Percentiles rank a stretch among this genome's conserved stretches.
These are phyloP conservation scores for Eleusine indica DNA, from an alignment of 176 grass and related monocot genomes.

Conservation along the genomic window DNA sequence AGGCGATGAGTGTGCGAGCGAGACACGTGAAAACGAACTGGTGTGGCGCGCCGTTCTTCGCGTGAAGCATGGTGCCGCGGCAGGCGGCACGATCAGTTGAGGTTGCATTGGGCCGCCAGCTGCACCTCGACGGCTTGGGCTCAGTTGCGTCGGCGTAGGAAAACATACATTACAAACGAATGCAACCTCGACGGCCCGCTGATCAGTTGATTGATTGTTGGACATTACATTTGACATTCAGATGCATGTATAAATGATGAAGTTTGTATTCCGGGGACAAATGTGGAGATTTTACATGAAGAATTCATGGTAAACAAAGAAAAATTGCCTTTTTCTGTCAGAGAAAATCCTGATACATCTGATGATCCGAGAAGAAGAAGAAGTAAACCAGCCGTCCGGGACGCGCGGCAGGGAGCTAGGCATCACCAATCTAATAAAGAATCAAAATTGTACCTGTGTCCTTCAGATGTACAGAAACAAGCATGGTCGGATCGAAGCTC, in stretches of 20 bases:
- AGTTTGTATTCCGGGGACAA: neutral
- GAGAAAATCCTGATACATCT: slow-evolving; percentile 39
- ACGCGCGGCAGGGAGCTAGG: no score
- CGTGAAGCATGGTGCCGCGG: slow-evolving; percentile 27
- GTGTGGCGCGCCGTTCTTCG: slow-evolving; percentile 12
- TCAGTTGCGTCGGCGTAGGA: no score
- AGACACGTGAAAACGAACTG: slow-evolving; percentile 55
- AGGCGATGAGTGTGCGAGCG: slow-evolving; percentile 39
- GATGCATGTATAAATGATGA: neutral
- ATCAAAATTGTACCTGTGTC: slow-evolving; percentile 33
- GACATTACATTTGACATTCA: neutral
- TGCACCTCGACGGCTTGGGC: no score
- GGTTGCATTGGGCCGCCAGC: neutral
- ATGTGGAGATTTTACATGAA: neutral
- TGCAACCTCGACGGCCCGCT: no score
- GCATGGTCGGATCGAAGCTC: neutral
- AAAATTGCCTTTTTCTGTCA: neutral
- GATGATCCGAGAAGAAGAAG: neutral
- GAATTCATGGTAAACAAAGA: neutral
- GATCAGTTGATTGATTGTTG: no score
- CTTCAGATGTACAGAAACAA: slow-evolving; percentile 45
- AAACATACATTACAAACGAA: no score
- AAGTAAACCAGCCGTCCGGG: no score
- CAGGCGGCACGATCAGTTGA: no score
- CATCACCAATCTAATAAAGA: slow-evolving; percentile 43